Percentiles rank a stretch among this genome's conserved stretches.
Conservation (phyloP, 2,329 filamentous ascomycete genomes). For the Beauveria varroae region DNA sequence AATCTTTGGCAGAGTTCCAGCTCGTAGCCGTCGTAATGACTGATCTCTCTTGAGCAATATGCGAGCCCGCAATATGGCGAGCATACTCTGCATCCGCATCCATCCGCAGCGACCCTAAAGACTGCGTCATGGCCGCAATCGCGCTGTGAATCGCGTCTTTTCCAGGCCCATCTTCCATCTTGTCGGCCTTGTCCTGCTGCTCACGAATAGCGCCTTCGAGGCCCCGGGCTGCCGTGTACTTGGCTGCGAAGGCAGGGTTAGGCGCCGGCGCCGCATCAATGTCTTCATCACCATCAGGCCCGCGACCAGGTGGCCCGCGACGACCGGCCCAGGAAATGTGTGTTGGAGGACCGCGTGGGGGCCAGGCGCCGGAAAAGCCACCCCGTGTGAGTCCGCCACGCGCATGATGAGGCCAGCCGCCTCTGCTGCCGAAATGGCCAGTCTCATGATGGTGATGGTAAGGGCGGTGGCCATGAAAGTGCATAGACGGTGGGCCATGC, state of each 20-base stretch:
- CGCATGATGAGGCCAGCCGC: background rate
- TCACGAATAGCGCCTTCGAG: slow-evolving; percentile 21
- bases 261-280: slow-evolving; percentile 14
- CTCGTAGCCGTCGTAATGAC: background rate
- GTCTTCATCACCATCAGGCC: slow-evolving; percentile 20
- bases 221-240: slow-evolving; percentile 28
- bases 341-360: background rate
- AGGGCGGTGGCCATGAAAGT: background rate
- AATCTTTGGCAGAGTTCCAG: background rate
- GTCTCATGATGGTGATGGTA: slow-evolving; percentile 5
- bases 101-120: slow-evolving; percentile 31
- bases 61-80: slow-evolving; percentile 28
- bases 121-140: slow-evolving; percentile 30
- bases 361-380: slow-evolving; percentile 11
- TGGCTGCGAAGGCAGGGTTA: slow-evolving; percentile 23
- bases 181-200: slow-evolving; percentile 22
- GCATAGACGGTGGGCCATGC: background rate
- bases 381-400: background rate
- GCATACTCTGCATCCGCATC: slow-evolving; percentile 43
- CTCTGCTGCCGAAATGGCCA: slow-evolving; percentile 4
- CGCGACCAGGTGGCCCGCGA: slow-evolving; percentile 20
- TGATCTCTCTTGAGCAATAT: background rate
- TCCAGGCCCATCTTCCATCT: slow-evolving; percentile 20
- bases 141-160: slow-evolving; percentile 24
- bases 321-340: background rate